Conservation (phyloP, 1,139 yeast genomes). For the Protomyces macrosporus region DNA sequence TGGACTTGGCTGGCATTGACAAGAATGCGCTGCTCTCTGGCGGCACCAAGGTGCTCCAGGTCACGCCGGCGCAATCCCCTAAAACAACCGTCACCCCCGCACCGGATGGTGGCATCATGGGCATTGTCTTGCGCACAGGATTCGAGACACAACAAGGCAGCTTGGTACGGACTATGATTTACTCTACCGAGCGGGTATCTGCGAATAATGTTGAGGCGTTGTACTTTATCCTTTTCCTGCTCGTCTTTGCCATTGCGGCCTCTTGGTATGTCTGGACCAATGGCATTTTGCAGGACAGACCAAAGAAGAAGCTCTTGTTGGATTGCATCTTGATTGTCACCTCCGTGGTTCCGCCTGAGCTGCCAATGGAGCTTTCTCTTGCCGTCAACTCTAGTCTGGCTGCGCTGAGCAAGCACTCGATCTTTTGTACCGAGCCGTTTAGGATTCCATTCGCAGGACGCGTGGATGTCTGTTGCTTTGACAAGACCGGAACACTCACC, state of each 20-base stretch:
- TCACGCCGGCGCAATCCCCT: slow-evolving; percentile 57
- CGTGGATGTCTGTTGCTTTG: slow-evolving; percentile 96
- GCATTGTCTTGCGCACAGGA: slow-evolving; percentile 87
- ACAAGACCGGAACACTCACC: slow-evolving; percentile 95
- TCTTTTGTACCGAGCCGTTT: slow-evolving; percentile 97
- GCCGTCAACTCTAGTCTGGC: slow-evolving; percentile 91
- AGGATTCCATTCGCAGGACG: slow-evolving; percentile 98
- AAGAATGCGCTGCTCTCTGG: slow-evolving; percentile 88
- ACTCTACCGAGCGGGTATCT: slow-evolving; percentile 91
- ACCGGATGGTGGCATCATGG: slow-evolving; percentile 91
- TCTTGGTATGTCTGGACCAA: slow-evolving; percentile 98
- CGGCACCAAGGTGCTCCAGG: slow-evolving; percentile 95
- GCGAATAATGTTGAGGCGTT: slow-evolving; percentile 95
- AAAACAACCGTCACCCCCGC: slow-evolving; percentile 45
- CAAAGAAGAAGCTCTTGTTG: slow-evolving; percentile 83
- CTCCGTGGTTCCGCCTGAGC: slow-evolving; percentile 97
- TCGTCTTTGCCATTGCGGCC: slow-evolving; percentile 89
- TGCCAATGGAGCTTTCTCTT: slow-evolving; percentile 98
- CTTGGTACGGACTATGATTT: slow-evolving; percentile 94
- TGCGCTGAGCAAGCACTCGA: slow-evolving; percentile 77
- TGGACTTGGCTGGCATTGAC: slow-evolving; percentile 77
- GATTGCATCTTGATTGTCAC: slow-evolving; percentile 95
- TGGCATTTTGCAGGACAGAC: slow-evolving; percentile 92
- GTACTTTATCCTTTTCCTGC: slow-evolving; percentile 80
- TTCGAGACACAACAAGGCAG: slow-evolving; percentile 98